These are phyloP conservation scores for Atkinsonella texensis DNA, from an alignment of 2,329 filamentous ascomycete species.

Conservation along the genomic window DNA sequence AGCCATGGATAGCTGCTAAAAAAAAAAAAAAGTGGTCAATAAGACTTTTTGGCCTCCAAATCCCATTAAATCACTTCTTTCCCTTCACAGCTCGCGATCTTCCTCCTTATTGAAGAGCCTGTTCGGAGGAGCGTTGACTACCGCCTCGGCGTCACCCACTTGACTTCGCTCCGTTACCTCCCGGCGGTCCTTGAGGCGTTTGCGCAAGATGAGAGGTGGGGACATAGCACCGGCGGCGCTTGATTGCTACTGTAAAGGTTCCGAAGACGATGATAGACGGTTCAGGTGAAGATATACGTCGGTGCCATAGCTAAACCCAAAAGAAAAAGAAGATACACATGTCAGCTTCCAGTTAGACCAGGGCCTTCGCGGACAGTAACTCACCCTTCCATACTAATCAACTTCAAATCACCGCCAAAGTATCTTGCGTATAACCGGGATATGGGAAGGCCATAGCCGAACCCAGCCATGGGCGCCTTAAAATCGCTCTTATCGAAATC, in stretches of 20 bases:
- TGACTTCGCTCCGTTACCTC: constrained; percentile 82
- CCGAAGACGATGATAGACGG: constrained; percentile 84
- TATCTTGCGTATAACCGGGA: constrained; percentile 90
- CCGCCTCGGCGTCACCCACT: constrained; percentile 74
- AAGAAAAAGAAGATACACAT: constrained; percentile 3
- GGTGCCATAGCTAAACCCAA: constrained; percentile 66
- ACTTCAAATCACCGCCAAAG: constrained; percentile 91
- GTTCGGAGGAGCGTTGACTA: constrained; percentile 46
- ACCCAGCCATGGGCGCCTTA: constrained; percentile 98
- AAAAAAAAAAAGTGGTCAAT: not conserved
- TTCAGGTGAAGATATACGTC: constrained; percentile 98
- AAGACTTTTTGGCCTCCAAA: not conserved
- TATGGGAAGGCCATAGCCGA: constrained; percentile 94
- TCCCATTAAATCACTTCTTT: not conserved
- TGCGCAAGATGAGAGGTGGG: constrained; percentile 35
- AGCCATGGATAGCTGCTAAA: not conserved
- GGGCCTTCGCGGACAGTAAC: constrained; percentile 19
- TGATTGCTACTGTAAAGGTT: constrained; percentile 91
- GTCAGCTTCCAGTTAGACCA: constrained; percentile 9
- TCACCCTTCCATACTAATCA: constrained; percentile 99
- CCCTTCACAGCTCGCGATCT: constrained; percentile 23
- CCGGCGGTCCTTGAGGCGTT: constrained; percentile 50
- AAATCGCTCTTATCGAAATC: constrained; percentile 99
- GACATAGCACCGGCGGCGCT: constrained; percentile 27
- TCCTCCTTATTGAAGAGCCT: constrained; percentile 13